Evolutionary conservation across 2,329 filamentous ascomycete genomes (phyloP).

Genomic region (Verticillium klebahnii): DNA sequence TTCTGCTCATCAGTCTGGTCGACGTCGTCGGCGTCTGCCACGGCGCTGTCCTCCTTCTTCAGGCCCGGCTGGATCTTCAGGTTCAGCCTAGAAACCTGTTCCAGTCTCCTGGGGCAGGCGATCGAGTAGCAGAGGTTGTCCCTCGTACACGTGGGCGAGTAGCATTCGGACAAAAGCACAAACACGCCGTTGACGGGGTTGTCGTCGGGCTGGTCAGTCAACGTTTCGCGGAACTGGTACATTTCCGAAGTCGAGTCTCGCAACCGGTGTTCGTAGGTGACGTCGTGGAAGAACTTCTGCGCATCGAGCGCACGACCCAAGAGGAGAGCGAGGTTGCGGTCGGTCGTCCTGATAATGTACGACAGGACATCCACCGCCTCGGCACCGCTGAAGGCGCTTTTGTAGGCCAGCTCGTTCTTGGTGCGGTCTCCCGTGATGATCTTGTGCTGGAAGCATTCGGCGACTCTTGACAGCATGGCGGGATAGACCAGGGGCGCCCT

Average conservation of each 20-base stretch:
- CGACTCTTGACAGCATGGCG: constrained; percentile 87
- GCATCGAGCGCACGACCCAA: constrained; percentile 90
- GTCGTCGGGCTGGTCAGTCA: constrained; percentile 78
- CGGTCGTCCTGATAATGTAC: constrained; percentile 95
- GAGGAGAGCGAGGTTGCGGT: constrained; percentile 87
- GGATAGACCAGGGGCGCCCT: constrained; percentile 87
- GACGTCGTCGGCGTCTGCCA: constrained; percentile 69
- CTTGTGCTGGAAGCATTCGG: constrained; percentile 85
- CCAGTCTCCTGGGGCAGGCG: constrained; percentile 85
- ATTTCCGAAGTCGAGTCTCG: constrained; percentile 93
- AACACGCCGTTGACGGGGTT: constrained; percentile 90
- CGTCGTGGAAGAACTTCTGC: constrained; percentile 99
- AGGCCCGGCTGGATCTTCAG: constrained; percentile 88
- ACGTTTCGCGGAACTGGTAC: constrained; percentile 92
- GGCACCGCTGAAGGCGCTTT: constrained; percentile 91
- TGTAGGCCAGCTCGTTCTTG: constrained; percentile 96
- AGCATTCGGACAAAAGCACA: constrained; percentile 92
- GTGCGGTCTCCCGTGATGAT: constrained; percentile 82
- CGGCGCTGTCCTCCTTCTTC: constrained; percentile 55
- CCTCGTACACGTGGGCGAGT: constrained; percentile 93
- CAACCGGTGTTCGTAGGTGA: constrained; percentile 93
- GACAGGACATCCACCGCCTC: constrained; percentile 94
- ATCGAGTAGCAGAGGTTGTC: constrained; percentile 98
- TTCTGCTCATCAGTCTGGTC: constrained; percentile 94
- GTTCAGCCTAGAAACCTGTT: constrained; percentile 92